These are phyloP conservation scores for Coelastrella sp. DNA, from an alignment of 139 green algal species.

Conservation along the genomic window DNA sequence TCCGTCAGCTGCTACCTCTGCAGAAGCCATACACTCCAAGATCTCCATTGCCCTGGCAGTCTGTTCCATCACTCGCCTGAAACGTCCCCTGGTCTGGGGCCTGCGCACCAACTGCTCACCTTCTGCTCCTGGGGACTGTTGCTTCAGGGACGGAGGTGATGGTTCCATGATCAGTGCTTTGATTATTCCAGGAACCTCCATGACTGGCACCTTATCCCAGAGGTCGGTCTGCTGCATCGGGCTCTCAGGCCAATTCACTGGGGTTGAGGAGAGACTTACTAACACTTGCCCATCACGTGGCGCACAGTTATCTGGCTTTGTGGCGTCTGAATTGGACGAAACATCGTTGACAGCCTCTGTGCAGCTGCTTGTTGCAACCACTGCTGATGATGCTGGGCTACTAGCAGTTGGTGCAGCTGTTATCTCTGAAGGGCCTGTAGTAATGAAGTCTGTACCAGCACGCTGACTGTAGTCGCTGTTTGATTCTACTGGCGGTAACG, in stretches of 20 bases:
- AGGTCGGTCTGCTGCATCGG: no score
- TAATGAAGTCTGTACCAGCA: no score
- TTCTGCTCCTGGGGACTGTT: neutral
- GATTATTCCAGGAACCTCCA: constrained; percentile 24
- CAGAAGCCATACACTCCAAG: constrained; percentile 3
- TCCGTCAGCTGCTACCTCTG: neutral
- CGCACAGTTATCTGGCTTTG: no score
- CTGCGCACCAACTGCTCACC: neutral
- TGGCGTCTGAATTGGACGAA: no score
- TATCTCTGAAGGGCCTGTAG: no score
- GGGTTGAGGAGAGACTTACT: no score
- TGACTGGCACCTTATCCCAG: constrained; percentile 9
- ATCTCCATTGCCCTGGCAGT: constrained; percentile 21
- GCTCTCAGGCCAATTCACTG: no score
- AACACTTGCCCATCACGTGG: no score
- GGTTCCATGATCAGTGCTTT: neutral
- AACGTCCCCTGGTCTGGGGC: constrained; percentile 32
- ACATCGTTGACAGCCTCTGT: no score
- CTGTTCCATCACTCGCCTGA: constrained; percentile 36
- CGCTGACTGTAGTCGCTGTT: neutral
- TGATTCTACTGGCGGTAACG: neutral
- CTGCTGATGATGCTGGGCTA: neutral
- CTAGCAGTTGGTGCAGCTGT: neutral
- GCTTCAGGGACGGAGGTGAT: constrained; percentile 7
- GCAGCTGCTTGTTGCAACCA: no score